Conservation (phyloP, 1,139 yeast genomes). For the Yamadazyma triangularis region DNA sequence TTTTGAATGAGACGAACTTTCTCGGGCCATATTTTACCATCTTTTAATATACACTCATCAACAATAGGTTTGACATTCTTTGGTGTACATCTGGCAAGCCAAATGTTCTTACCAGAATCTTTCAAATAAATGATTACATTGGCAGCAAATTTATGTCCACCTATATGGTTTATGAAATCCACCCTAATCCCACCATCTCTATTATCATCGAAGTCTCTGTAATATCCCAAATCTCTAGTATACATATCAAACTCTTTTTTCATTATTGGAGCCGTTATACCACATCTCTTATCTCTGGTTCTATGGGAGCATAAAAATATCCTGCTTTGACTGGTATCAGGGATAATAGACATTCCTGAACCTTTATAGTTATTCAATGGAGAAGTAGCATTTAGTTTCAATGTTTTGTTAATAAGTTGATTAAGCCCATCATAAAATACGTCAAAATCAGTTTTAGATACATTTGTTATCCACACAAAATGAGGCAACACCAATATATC, state of each 20-base stretch:
- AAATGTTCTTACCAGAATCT: constrained; percentile 65
- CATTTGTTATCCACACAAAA: constrained; percentile 64
- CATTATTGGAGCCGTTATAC: constrained; percentile 91
- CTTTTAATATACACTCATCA: constrained; percentile 60
- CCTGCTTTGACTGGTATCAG: constrained; percentile 36
- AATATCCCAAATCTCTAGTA: constrained; percentile 62
- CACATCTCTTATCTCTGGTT: constrained; percentile 91
- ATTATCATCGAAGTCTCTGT: constrained; percentile 69
- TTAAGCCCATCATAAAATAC: constrained; percentile 4
- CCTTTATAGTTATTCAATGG: constrained; percentile 1
- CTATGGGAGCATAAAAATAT: constrained; percentile 82
- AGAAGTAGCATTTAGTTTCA: constrained; percentile 1
- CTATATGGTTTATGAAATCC: constrained; percentile 75
- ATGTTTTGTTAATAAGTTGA: constrained; percentile 2
- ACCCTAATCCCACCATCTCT: constrained; percentile 74
- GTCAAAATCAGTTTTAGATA: constrained; percentile 42
- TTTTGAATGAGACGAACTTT: constrained; percentile 60
- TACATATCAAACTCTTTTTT: constrained; percentile 73
- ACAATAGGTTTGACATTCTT: constrained; percentile 68
- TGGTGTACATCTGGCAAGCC: constrained; percentile 88
- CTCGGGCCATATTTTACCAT: constrained; percentile 71
- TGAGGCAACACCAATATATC: constrained; percentile 71
- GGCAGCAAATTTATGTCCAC: constrained; percentile 94
- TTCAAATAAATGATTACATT: constrained; percentile 73
- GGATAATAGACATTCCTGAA: constrained; percentile 2